phyloP scores from a whole-genome alignment of 2,329 filamentous ascomycete genomes.

The Verticillium nonalfalfae region DNA sequence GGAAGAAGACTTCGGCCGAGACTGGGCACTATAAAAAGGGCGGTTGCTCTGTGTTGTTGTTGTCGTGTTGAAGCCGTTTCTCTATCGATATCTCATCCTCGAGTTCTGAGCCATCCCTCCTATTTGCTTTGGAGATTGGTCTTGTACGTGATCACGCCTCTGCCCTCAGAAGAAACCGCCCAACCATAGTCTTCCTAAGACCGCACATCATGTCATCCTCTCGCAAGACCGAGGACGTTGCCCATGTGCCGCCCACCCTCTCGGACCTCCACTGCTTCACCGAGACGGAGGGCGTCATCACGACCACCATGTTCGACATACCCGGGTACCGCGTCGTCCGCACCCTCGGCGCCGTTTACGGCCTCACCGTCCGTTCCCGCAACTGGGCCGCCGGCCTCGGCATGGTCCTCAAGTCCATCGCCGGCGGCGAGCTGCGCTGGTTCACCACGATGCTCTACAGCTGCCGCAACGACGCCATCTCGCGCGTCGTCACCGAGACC shows the following conservation, averaged over 20 bases:
- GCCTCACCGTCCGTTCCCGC: slow-evolving; percentile 49
- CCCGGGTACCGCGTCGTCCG: slow-evolving; percentile 53
- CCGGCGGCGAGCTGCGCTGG: slow-evolving; percentile 52
- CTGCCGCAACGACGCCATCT: slow-evolving; percentile 52
- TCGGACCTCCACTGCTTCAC: slow-evolving; percentile 52
- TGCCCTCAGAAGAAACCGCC: background rate
- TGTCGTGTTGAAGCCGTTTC: background rate
- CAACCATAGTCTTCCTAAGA: background rate
- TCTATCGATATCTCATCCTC: background rate
- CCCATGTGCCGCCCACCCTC: slow-evolving; percentile 30
- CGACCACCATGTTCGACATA: slow-evolving; percentile 57
- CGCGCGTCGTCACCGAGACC: slow-evolving; percentile 48
- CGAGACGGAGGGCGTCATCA: slow-evolving; percentile 56
- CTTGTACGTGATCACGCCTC: background rate
- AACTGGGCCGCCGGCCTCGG: slow-evolving; percentile 51
- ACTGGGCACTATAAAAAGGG: background rate
- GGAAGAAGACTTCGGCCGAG: background rate
- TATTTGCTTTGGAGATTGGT: background rate
- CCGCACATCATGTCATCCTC: background rate
- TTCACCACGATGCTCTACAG: slow-evolving; percentile 54
- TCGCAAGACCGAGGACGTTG: slow-evolving; percentile 17
- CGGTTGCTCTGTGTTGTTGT: background rate
- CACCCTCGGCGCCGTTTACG: slow-evolving; percentile 53
- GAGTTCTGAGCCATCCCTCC: too few relatives aligned
- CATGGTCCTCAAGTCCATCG: slow-evolving; percentile 50